These are phyloP conservation scores for Phylloporus sp. DNA, from an alignment of 768 basidiomycete species.

Conservation along the genomic window DNA sequence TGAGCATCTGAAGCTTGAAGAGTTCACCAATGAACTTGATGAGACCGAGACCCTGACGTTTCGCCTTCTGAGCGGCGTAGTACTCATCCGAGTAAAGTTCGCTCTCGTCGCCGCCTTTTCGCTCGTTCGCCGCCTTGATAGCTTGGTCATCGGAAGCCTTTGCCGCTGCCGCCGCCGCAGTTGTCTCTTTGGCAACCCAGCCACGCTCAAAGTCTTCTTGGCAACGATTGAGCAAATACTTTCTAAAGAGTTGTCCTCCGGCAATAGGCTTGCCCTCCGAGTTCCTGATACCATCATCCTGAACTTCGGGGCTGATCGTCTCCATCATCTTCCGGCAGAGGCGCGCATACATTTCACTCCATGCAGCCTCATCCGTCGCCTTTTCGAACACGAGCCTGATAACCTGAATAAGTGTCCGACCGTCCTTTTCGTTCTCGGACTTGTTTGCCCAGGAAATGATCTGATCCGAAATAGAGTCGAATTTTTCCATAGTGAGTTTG, in stretches of 20 bases:
- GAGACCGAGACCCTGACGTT: conserved; percentile 93
- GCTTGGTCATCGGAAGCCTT: conserved; percentile 88
- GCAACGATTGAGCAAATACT: conserved; percentile 94
- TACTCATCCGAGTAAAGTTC: conserved; percentile 94
- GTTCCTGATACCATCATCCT: conserved; percentile 83
- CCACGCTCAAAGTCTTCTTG: conserved; percentile 98
- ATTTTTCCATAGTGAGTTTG: conserved; percentile 95
- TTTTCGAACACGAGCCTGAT: conserved; percentile 96
- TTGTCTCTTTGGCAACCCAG: conserved; percentile 85
- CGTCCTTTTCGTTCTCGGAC: conserved; percentile 88
- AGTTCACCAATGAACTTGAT: conserved; percentile 98
- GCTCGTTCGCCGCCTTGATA: conserved; percentile 63
- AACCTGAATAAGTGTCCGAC: conserved; percentile 91
- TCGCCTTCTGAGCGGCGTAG: conserved; percentile 94
- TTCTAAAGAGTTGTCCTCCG: conserved; percentile 93
- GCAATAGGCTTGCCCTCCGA: conserved; percentile 83
- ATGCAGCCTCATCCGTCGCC: conserved; percentile 92
- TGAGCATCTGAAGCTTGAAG: conserved; percentile 98
- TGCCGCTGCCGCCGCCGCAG: conserved; percentile 79
- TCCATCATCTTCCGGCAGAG: conserved; percentile 96
- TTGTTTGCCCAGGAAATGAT: conserved; percentile 95
- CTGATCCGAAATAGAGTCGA: conserved; percentile 93
- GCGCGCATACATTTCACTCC: conserved; percentile 97
- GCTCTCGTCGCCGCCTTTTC: conserved; percentile 52
- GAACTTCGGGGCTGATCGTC: conserved; percentile 80